Evolutionary conservation across 2,329 filamentous ascomycete genomes (phyloP).

Genomic region (Thelonectria blattea): DNA sequence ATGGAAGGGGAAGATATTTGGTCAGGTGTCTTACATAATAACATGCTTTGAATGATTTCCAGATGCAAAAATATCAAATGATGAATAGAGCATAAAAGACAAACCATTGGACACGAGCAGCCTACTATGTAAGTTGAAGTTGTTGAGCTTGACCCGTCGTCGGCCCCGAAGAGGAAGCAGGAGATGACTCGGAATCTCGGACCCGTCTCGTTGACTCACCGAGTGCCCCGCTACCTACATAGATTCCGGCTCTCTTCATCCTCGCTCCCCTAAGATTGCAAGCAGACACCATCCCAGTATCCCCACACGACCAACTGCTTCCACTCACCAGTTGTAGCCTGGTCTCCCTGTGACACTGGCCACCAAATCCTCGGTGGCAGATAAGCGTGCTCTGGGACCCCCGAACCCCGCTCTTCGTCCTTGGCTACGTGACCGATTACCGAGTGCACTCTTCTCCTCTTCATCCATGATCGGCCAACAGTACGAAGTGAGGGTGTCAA

Average conservation of each 20-base stretch:
- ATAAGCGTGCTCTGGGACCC: conserved; percentile 14
- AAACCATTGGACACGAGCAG: too few species aligned
- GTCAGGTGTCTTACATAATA: neutral
- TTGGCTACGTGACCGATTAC: neutral
- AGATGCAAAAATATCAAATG: too few species aligned
- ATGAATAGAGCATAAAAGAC: too few species aligned
- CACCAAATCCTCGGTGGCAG: neutral
- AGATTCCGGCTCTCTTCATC: neutral
- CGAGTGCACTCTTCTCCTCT: neutral
- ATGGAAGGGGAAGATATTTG: conserved; percentile 7
- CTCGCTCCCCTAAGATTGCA: neutral
- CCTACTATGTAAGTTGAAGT: too few species aligned
- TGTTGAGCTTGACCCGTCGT: too few species aligned
- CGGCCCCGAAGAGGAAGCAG: too few species aligned
- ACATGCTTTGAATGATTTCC: too few species aligned
- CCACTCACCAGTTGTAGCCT: neutral
- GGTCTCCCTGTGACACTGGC: neutral
- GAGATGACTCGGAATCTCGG: conserved; percentile 11
- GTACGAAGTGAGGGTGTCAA: neutral
- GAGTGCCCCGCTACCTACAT: conserved; percentile 11
- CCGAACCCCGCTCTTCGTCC: conserved; percentile 7
- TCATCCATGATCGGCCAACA: neutral
- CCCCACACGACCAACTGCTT: conserved; percentile 1
- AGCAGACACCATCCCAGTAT: neutral
- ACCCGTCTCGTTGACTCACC: neutral